Base-by-base conservation (phyloP, 2,329 filamentous ascomycete genomes). In the Ceratocystis huliohia region DNA sequence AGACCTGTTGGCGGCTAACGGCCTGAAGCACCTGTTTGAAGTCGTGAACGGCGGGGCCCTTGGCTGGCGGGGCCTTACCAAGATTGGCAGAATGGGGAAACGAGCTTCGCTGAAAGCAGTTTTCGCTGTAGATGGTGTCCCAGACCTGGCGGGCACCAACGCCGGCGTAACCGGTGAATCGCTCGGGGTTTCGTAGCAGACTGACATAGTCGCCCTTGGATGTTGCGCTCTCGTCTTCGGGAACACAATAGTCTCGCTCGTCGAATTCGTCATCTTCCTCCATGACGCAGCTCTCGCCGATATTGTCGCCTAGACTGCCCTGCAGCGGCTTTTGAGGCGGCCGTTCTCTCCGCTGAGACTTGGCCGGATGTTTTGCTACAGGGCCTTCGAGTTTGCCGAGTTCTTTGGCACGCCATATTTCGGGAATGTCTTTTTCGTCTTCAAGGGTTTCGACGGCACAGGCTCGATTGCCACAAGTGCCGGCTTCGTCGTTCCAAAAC, bases 191-290 rank as follows among this genome's bases (percentile, higher is more conserved):
- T 28, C 68, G 68, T 44, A 72, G 17, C 62, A 72, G 70, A 67
- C 70, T 71, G 46, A 70, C 70, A 53, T 72, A 99, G 79, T 97
- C 94, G 50, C 94, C 94, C 76, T 96, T 96, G 8, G 84, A 88
- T 63, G 82, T 82, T 5, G 88, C 86, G 72, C 89, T 89, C 77
- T 97, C 92, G 73, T 99, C 94, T 72, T 99, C 94, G 0, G 91
- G 91, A 3, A 97, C 85, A 76, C 94, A 99, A 76, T 97, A 99
- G 74, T 99, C 94, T 70, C 94, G 84, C 71, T 96, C 89, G 77
- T 97, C 93, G 76, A 91, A 96, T 76, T 96, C 93, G 73, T 96
- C 93, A 72, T 97, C 93, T 73, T 96, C 96, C 77, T 99, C 94
- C 20, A 97, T 87, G 59, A 99, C 91, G 74, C 94, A 99, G 75